These are phyloP conservation scores for Auricularia auricula-judae DNA, from an alignment of 768 basidiomycete species.

Conservation along the genomic window DNA sequence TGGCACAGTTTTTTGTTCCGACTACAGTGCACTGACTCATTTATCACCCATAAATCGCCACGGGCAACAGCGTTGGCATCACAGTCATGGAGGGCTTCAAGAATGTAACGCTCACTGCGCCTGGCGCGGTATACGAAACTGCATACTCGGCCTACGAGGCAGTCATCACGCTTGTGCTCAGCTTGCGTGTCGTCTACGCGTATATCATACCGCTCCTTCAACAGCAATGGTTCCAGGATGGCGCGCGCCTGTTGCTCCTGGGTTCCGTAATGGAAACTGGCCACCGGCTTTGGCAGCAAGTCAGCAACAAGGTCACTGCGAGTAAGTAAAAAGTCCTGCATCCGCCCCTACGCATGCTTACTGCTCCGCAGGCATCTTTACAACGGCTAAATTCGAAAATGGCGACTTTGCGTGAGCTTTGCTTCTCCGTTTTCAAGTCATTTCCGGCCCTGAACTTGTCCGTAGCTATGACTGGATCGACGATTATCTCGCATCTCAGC, in stretches of 20 bases:
- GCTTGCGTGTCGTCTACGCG: background rate
- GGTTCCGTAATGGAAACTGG: background rate
- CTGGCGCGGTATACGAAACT: background rate
- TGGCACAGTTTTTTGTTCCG: too few relatives aligned
- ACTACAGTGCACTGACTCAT: too few relatives aligned
- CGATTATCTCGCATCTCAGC: background rate
- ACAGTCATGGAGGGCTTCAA: background rate
- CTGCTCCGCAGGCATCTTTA: background rate
- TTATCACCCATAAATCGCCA: too few relatives aligned
- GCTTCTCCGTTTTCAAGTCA: too few relatives aligned
- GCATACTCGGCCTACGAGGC: background rate
- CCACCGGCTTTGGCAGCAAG: background rate
- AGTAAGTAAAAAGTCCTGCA: background rate
- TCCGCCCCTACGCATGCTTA: background rate
- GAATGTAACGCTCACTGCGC: background rate
- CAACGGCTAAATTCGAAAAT: background rate
- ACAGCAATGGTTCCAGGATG: background rate
- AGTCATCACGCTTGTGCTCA: background rate
- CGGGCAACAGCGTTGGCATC: background rate
- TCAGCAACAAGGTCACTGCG: background rate
- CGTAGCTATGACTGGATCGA: background rate
- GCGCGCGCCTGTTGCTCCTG: background rate
- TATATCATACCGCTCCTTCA: background rate
- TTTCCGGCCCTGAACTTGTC: too few relatives aligned
- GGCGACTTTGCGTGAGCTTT: background rate